Evolutionary conservation across 768 basidiomycete genomes (phyloP).

Genomic region (Lactarius hengduanensis): DNA sequence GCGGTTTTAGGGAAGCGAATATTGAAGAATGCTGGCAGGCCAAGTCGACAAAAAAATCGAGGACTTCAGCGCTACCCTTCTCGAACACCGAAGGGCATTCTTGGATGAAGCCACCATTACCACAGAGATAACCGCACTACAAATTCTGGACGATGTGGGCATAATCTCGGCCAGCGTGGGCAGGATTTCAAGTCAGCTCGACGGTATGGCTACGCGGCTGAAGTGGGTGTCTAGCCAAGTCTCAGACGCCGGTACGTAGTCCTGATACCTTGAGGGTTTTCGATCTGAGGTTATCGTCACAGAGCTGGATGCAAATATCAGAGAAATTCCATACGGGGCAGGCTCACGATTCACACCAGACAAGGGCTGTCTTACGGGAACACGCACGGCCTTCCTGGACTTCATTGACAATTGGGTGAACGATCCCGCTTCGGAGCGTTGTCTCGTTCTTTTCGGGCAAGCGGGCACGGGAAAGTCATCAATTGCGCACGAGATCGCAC

Average conservation of each 20-base stretch:
- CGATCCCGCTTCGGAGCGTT: not conserved
- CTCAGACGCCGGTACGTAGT: not conserved
- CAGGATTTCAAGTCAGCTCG: not conserved
- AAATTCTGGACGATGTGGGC: not conserved
- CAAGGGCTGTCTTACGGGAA: conserved; percentile 2
- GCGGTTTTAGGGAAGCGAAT: not conserved
- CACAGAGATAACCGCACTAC: not conserved
- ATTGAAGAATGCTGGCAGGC: not conserved
- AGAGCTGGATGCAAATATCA: not conserved
- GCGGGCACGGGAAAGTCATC: not conserved
- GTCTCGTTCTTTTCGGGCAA: conserved; percentile 1
- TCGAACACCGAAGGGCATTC: not conserved
- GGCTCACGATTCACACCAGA: not conserved
- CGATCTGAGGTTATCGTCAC: not conserved
- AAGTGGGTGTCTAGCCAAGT: not conserved
- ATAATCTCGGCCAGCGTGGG: not conserved
- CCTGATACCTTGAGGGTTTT: not conserved
- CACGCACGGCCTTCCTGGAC: not conserved
- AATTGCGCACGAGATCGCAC: not conserved
- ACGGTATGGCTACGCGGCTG: not conserved
- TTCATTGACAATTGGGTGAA: not conserved
- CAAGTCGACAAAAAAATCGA: not conserved
- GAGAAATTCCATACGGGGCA: not conserved
- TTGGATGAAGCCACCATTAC: not conserved
- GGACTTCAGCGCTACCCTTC: not conserved